Conservation (phyloP, 495 filamentous ascomycete genomes). For the Penicillium argentinense region DNA sequence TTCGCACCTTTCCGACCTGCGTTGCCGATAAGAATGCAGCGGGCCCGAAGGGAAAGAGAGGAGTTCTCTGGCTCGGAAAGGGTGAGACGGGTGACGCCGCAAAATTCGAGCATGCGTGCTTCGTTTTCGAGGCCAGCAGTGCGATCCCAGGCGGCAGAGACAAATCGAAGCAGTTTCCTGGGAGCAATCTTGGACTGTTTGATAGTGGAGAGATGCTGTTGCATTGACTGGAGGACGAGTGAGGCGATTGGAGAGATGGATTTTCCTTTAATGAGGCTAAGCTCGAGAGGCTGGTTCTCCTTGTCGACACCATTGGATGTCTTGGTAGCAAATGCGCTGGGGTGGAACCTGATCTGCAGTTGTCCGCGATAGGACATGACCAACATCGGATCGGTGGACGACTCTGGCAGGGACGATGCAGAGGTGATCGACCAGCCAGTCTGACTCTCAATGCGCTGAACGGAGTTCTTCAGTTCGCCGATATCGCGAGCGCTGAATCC, state of each 20-base stretch:
- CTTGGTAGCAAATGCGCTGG: conserved; percentile 52
- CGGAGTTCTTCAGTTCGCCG: conserved; percentile 65
- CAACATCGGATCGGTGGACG: conserved; percentile 50
- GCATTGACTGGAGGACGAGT: conserved; percentile 40
- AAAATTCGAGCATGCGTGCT: conserved; percentile 47
- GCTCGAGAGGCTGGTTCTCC: conserved; percentile 27
- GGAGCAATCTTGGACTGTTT: conserved; percentile 32
- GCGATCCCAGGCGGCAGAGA: conserved; percentile 44
- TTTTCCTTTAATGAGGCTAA: conserved; percentile 22
- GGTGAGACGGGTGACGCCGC: conserved; percentile 44
- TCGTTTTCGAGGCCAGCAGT: conserved; percentile 42
- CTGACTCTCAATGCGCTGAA: conserved; percentile 63
- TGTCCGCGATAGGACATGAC: conserved; percentile 78
- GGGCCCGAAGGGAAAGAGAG: conserved; percentile 35
- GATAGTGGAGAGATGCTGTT: conserved; percentile 31
- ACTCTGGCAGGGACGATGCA: conserved; percentile 43
- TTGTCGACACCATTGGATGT: conserved; percentile 15
- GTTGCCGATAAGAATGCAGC: conserved; percentile 42
- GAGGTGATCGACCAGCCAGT: conserved; percentile 78
- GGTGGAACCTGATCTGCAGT: conserved; percentile 75
- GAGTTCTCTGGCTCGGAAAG: conserved; percentile 26
- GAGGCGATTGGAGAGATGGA: conserved; percentile 35
- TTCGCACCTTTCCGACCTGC: conserved; percentile 15
- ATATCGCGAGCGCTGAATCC: conserved; percentile 87
- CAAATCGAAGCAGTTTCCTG: conserved; percentile 38